Evolutionary conservation across 1,139 yeast species (phyloP).

Genomic region (Suzukiozyma palmioleophila): DNA sequence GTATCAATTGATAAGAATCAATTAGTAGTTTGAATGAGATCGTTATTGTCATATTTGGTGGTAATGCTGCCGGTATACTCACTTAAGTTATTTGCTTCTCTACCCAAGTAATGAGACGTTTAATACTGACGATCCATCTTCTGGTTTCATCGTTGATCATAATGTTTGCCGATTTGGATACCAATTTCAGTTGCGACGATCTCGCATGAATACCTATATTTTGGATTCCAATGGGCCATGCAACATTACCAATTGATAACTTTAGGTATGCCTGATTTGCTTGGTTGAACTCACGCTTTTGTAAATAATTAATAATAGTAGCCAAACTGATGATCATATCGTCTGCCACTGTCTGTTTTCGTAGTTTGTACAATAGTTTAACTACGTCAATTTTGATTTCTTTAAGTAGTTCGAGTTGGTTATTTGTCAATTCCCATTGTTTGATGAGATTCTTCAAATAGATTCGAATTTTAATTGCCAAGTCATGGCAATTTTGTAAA

Average conservation of each 20-base stretch:
- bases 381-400: conserved; percentile 63
- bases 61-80: too few relatives aligned
- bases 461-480: conserved; percentile 43
- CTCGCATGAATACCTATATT: conserved; percentile 79
- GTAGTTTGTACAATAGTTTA: conserved; percentile 55
- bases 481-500: conserved; percentile 15
- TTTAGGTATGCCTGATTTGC: conserved; percentile 74
- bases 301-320: conserved; percentile 59
- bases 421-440: conserved; percentile 38
- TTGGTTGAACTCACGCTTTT: conserved; percentile 44
- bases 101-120: conserved; percentile 58
- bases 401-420: conserved; percentile 18
- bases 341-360: conserved; percentile 40
- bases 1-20: not conserved
- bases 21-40: too few relatives aligned
- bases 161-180: conserved; percentile 60
- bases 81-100: not conserved
- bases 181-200: conserved; percentile 43
- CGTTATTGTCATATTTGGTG: too few relatives aligned
- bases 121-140: conserved; percentile 72
- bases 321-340: conserved; percentile 53
- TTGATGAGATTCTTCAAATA: conserved; percentile 44
- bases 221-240: conserved; percentile 89
- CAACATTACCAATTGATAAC: conserved; percentile 80
- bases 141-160: conserved; percentile 76